A percentile compares a stretch with the other conserved stretches of the same genome.
Evolutionary conservation across 129 eudicot genomes (phyloP).

Genomic region (Oenanthe sinensis): DNA sequence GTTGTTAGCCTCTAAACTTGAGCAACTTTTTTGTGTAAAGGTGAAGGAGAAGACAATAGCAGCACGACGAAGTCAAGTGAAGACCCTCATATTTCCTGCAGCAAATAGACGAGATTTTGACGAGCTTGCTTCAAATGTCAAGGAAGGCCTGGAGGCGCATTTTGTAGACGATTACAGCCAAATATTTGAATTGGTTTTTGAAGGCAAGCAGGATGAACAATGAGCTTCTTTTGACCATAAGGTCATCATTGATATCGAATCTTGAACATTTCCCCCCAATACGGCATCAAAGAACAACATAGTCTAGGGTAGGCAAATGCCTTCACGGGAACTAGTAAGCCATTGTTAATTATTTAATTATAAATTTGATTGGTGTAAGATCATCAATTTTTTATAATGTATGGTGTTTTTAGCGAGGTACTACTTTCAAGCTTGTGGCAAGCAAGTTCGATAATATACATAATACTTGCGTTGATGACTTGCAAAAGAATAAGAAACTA

Average conservation of each 20-base stretch:
- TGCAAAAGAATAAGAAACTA: neutral
- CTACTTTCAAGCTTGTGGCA: neutral
- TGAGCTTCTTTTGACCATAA: neutral
- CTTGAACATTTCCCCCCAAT: neutral
- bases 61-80: constrained; percentile 88
- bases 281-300: neutral
- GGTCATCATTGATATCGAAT: neutral
- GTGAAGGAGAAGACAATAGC: constrained; percentile 99
- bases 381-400: neutral
- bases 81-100: constrained; percentile 83
- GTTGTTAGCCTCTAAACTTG: neutral
- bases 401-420: neutral
- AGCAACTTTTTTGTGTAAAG: constrained; percentile 26
- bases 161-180: constrained; percentile 87
- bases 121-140: constrained; percentile 84
- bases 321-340: neutral
- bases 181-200: constrained; percentile 74
- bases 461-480: neutral
- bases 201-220: constrained; percentile 15
- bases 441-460: neutral
- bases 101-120: constrained; percentile 90
- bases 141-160: constrained; percentile 92
- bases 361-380: neutral
- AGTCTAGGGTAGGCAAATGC: constrained; percentile 3
- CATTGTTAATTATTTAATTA: constrained; percentile 12